Percentiles rank a stretch among this genome's conserved stretches.
These are phyloP conservation scores for Anisodus tanguticus DNA, from an alignment of 257 asterid genomes.

Conservation along the genomic window DNA sequence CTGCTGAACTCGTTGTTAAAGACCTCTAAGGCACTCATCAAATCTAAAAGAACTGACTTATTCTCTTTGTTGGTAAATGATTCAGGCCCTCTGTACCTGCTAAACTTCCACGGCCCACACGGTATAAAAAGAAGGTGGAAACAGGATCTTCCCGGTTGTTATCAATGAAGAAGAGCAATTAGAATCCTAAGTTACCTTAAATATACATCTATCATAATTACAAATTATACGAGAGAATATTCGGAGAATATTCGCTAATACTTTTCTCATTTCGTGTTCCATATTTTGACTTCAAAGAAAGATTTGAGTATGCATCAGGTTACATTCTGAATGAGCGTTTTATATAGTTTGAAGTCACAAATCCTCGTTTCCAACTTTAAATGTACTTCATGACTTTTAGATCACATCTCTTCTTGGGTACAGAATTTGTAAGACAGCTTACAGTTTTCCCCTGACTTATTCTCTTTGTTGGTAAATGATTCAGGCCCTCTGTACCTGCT, in stretches of 20 bases:
- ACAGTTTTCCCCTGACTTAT: neutral
- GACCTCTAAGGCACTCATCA: neutral
- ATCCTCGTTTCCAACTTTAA: constrained; percentile 4
- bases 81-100: constrained; percentile 51
- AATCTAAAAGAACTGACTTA: neutral
- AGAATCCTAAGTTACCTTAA: too few species aligned
- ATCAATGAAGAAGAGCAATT: constrained; percentile 55
- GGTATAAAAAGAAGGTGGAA: constrained; percentile 50
- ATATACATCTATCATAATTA: too few species aligned
- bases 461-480: constrained; percentile 32
- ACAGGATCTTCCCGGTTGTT: constrained; percentile 57
- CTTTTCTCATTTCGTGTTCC: constrained; percentile 6
- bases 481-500: constrained; percentile 51
- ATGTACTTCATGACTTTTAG: neutral
- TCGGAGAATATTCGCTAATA: too few species aligned
- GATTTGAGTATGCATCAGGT: neutral
- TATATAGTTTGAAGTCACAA: neutral
- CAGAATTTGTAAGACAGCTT: neutral
- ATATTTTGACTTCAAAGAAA: neutral
- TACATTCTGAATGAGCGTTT: neutral
- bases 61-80: constrained; percentile 32
- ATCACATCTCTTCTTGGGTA: constrained; percentile 20
- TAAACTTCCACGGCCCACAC: constrained; percentile 69
- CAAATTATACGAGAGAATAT: too few species aligned
- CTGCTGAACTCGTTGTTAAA: neutral